A percentile compares a stretch with the other conserved stretches of the same genome.
These are phyloP conservation scores for Penicillium salamii DNA, from an alignment of 495 filamentous ascomycete species.

Conservation along the genomic window DNA sequence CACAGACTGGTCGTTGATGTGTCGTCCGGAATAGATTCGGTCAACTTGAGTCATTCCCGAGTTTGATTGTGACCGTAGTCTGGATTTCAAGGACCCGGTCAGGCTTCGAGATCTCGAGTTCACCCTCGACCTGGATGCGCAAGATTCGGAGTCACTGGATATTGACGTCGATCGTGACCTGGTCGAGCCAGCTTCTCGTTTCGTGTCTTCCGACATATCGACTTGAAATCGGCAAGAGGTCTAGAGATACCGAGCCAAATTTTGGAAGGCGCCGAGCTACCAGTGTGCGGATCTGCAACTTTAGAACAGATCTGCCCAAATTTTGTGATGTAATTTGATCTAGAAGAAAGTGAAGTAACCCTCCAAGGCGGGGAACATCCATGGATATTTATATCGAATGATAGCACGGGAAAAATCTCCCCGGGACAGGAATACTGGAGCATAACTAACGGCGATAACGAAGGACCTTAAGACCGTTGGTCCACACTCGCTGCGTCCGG, in stretches of 20 bases:
- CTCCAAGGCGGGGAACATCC: not conserved
- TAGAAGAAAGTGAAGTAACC: not conserved
- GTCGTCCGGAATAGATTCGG: constrained; percentile 30
- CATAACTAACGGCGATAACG: constrained; percentile 1
- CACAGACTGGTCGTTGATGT: constrained; percentile 37
- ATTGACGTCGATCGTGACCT: constrained; percentile 12
- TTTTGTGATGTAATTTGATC: no score
- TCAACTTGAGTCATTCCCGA: constrained; percentile 10
- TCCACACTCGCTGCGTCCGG: not conserved
- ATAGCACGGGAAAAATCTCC: not conserved
- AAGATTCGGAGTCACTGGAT: constrained; percentile 14
- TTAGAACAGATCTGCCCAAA: no score
- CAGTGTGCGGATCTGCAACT: no score
- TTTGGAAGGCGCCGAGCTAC: no score
- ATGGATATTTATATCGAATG: constrained; percentile 2
- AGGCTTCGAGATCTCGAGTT: not conserved
- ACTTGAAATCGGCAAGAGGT: not conserved
- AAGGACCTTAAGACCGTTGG: constrained; percentile 1
- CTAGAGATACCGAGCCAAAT: not conserved
- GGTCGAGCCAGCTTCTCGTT: constrained; percentile 56
- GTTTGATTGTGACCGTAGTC: constrained; percentile 8
- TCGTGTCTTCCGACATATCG: constrained; percentile 1
- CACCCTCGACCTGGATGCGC: constrained; percentile 8
- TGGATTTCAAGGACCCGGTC: constrained; percentile 6
- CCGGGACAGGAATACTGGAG: not conserved